Conservation (phyloP, 306 rosid species). For the Trifolium pratense region DNA sequence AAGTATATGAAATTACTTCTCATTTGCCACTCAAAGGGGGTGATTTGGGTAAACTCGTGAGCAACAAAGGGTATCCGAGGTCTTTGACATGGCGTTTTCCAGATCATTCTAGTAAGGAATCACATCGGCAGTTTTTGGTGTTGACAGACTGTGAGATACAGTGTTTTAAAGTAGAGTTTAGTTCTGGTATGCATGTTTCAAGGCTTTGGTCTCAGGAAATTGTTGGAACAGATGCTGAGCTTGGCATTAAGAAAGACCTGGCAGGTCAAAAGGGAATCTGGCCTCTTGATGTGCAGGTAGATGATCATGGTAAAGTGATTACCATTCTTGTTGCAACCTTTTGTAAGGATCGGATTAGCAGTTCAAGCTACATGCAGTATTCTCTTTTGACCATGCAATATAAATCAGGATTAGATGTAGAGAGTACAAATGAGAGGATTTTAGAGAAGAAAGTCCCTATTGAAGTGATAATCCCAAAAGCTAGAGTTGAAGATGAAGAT, state of each 20-base stretch:
- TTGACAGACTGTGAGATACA: slow-evolving; percentile 83
- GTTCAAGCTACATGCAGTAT: slow-evolving; percentile 95
- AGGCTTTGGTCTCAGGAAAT: slow-evolving; percentile 90
- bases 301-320: slow-evolving; percentile 71
- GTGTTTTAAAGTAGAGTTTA: slow-evolving; percentile 65
- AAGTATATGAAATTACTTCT: slow-evolving; percentile 49
- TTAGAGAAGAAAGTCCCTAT: slow-evolving; percentile 88
- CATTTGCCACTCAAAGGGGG: slow-evolving; percentile 50
- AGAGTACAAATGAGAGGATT: slow-evolving; percentile 56
- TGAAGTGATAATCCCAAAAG: slow-evolving; percentile 94
- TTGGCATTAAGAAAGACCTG: slow-evolving; percentile 86
- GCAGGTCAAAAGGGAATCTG: slow-evolving; percentile 96
- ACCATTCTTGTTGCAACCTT: slow-evolving; percentile 86
- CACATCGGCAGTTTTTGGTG: slow-evolving; percentile 61
- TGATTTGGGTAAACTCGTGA: slow-evolving; percentile 54
- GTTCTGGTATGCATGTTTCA: slow-evolving; percentile 58
- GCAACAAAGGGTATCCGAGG: slow-evolving; percentile 86
- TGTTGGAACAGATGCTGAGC: slow-evolving; percentile 82
- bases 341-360: slow-evolving; percentile 82
- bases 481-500: slow-evolving; percentile 82
- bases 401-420: slow-evolving; percentile 62
- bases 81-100: slow-evolving; percentile 81
- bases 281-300: slow-evolving; percentile 90
- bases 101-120: slow-evolving; percentile 50
- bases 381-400: slow-evolving; percentile 91